Conservation (phyloP, 371 early-diverging fungal genomes). For the Ecytonucleospora hepatopenaei region DNA sequence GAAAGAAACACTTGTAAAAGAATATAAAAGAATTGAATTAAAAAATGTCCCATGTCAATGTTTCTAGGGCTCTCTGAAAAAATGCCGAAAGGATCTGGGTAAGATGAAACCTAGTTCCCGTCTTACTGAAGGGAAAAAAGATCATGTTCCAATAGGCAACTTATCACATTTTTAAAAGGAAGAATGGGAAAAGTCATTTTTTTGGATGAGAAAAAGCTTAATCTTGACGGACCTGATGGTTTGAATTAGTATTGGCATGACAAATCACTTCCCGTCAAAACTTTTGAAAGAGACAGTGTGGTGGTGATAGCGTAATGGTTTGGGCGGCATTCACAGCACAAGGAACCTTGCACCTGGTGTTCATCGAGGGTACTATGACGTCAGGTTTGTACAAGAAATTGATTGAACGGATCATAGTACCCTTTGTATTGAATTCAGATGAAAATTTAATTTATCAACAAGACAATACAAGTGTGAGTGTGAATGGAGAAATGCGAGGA, state of each 20-base stretch:
- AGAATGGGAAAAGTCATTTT: not conserved
- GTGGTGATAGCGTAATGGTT: not conserved
- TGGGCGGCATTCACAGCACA: not conserved
- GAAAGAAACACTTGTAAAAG: not conserved
- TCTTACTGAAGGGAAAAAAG: not conserved
- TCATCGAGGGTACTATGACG: not conserved
- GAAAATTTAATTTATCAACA: conserved; percentile 14
- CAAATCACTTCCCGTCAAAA: not conserved
- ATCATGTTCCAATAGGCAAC: not conserved
- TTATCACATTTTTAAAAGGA: not conserved
- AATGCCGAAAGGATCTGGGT: not conserved
- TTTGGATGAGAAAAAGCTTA: not conserved
- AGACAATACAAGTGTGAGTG: conserved; percentile 24
- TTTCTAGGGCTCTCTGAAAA: not conserved
- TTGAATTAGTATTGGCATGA: not conserved
- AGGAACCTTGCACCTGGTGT: not conserved
- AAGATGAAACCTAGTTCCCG: not conserved
- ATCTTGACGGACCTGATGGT: not conserved
- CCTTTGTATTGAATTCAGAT: not conserved
- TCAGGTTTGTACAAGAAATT: not conserved
- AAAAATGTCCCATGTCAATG: not conserved
- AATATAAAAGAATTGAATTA: not conserved
- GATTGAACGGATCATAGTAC: not conserved
- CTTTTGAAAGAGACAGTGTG: not conserved
- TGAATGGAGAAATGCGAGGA: not conserved